Conservation (phyloP, 2,329 filamentous ascomycete genomes). For the Colletotrichum horii region DNA sequence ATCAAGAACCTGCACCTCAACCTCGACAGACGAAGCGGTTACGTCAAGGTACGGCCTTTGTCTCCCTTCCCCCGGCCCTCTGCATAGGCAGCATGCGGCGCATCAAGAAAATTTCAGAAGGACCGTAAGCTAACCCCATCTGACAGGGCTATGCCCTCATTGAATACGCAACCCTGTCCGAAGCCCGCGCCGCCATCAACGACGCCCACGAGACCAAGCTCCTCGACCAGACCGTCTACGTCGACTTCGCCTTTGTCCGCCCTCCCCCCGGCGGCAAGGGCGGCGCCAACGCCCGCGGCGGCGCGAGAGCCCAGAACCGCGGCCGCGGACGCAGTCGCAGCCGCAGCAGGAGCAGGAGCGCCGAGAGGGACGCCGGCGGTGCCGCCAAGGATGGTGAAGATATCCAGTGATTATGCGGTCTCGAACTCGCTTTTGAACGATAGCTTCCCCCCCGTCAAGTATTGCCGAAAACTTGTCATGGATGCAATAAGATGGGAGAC, state of each 20-base stretch:
- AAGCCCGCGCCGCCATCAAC: constrained; percentile 83
- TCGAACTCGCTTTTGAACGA: not conserved
- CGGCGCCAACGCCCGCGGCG: constrained; percentile 34
- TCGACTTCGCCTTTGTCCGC: constrained; percentile 86
- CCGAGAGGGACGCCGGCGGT: not conserved
- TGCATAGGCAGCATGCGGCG: not conserved
- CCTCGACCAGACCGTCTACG: constrained; percentile 79
- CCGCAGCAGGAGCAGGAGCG: constrained; percentile 47
- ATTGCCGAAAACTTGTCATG: not conserved
- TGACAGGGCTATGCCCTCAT: constrained; percentile 81
- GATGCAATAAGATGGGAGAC: not conserved
- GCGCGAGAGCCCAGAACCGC: constrained; percentile 42
- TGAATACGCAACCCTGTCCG: constrained; percentile 79
- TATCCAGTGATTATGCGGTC: not conserved
- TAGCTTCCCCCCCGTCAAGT: not conserved
- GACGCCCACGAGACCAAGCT: constrained; percentile 79
- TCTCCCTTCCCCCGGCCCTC: not conserved
- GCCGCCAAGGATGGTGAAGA: constrained; percentile 1
- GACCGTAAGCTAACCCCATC: not conserved
- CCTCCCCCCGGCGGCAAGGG: constrained; percentile 64
- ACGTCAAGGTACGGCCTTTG: constrained; percentile 71
- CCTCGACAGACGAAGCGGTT: constrained; percentile 80
- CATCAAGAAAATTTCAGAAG: too few relatives aligned
- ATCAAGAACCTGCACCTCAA: constrained; percentile 89
- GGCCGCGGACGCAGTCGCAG: constrained; percentile 38